Percentiles rank a stretch among this genome's conserved stretches.
phyloP scores from a whole-genome alignment of 2,329 filamentous ascomycete species.

The Xylariales sp. region DNA sequence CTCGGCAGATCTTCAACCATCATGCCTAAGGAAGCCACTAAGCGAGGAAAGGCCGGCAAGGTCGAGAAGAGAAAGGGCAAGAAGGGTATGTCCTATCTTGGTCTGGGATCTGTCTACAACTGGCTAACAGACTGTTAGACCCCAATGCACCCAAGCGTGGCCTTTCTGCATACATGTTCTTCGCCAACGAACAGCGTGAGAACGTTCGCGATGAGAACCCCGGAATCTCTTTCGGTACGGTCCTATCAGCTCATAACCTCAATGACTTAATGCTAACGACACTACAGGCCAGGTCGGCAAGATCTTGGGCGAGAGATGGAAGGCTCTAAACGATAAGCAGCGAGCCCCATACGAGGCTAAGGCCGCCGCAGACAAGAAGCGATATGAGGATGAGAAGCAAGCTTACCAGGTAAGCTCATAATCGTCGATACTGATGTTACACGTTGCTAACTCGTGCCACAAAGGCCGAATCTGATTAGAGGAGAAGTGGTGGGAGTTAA shows the following conservation, averaged over 20 bases:
- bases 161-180: slow-evolving; percentile 99
- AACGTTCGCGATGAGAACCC: slow-evolving; percentile 99
- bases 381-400: slow-evolving; percentile 98
- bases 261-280: slow-evolving; percentile 34
- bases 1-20: slow-evolving; percentile 52
- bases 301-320: slow-evolving; percentile 98
- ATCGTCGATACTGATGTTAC: neutral
- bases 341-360: slow-evolving; percentile 95
- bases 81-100: slow-evolving; percentile 64
- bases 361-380: slow-evolving; percentile 97
- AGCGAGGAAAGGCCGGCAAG: slow-evolving; percentile 64
- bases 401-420: slow-evolving; percentile 82
- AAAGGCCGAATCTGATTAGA: slow-evolving; percentile 54
- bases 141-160: slow-evolving; percentile 99
- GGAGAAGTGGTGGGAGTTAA: neutral
- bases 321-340: slow-evolving; percentile 93
- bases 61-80: slow-evolving; percentile 67
- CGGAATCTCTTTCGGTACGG: slow-evolving; percentile 91
- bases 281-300: slow-evolving; percentile 90
- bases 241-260: neutral
- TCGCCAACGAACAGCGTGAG: slow-evolving; percentile 98
- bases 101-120: neutral
- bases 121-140: slow-evolving; percentile 65
- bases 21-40: slow-evolving; percentile 70
- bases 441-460: slow-evolving; percentile 38